Conservation (phyloP, 2,329 filamentous ascomycete species). For the Fonsecaea pugnacius region DNA sequence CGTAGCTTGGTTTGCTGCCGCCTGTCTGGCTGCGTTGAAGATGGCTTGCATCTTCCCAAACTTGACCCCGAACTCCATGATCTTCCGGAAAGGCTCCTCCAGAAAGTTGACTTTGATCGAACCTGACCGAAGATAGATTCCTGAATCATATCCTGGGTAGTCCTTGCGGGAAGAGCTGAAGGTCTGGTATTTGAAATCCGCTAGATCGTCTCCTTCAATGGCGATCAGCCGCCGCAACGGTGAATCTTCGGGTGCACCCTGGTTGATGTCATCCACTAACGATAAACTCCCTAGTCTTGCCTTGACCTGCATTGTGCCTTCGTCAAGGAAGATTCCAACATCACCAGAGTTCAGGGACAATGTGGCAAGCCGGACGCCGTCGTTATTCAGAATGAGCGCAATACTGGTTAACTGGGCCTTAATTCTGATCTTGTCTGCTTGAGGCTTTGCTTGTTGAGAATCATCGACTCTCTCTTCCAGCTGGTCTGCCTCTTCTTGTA, state of each 20-base stretch:
- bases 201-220: slow-evolving; percentile 92
- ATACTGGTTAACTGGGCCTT: slow-evolving; percentile 94
- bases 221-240: slow-evolving; percentile 84
- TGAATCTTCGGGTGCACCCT: slow-evolving; percentile 80
- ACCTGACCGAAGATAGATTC: slow-evolving; percentile 84
- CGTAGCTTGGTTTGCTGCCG: slow-evolving; percentile 88
- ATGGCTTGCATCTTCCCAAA: slow-evolving; percentile 99
- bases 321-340: slow-evolving; percentile 84
- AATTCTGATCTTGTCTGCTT: slow-evolving; percentile 78
- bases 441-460: slow-evolving; percentile 32
- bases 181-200: slow-evolving; percentile 96
- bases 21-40: slow-evolving; percentile 94
- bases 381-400: slow-evolving; percentile 92
- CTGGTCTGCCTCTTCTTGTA: slow-evolving; percentile 46
- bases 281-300: slow-evolving; percentile 85
- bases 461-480: slow-evolving; percentile 34
- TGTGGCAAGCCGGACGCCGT: slow-evolving; percentile 91
- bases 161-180: slow-evolving; percentile 76
- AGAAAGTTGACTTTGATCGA: slow-evolving; percentile 97
- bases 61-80: slow-evolving; percentile 96
- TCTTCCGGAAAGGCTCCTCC: slow-evolving; percentile 96
- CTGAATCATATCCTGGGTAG: slow-evolving; percentile 94
- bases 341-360: slow-evolving; percentile 90
- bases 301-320: slow-evolving; percentile 83
- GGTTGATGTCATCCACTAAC: slow-evolving; percentile 89